Base-by-base conservation (phyloP, 2,329 filamentous ascomycete species). In the Chaetomium sp. region DNA sequence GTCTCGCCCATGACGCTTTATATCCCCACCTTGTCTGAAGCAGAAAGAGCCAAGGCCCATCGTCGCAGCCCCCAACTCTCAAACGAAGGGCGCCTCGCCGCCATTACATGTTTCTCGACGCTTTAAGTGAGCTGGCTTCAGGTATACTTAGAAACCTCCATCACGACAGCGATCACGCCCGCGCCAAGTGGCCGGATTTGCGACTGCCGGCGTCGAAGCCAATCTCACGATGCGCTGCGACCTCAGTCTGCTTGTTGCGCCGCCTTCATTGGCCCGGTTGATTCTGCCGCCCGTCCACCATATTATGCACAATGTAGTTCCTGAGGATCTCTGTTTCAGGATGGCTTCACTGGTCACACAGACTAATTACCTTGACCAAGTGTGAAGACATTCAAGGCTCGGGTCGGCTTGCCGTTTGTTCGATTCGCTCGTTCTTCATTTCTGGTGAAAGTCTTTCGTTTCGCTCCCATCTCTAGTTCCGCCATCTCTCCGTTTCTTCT, bases 181-280 rank as follows among this genome's bases (percentile, higher is more conserved):
- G 50, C 60, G 60, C 62, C 60, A 66, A 65, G 57, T 45, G 25
- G 2, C 16, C 67, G 62, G 64, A 58, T 55, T 31, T 38, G 21
- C 59, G 45, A 58, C 38, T 65, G 42, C 65, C 69, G 67, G 67
- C 66, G 64, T 69, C 57, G 63, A 69, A 56, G n/a, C 23, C 60
- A 58, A 33, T 53, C 21, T 60, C 55, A 55, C 23, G 58, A 62
- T 51, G 54, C 60, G 9, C 57, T 49, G 51, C 51, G 16, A 53
- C 56, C 29, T 60, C 59, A 56, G 13, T 54, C 10, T 12, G 7
- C 8, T 31, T 45, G 27, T 54, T 33, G 50, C 25, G 25, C 25
- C 42, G 25, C 13, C 47, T 42, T 47, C 53, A 63, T 66, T 66
- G 64, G 61, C 53, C 60, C 60, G 64, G 60, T 19, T 63, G 42